Base-by-base conservation (phyloP, 495 filamentous ascomycete genomes). In the Podospora pseudopauciseta region DNA sequence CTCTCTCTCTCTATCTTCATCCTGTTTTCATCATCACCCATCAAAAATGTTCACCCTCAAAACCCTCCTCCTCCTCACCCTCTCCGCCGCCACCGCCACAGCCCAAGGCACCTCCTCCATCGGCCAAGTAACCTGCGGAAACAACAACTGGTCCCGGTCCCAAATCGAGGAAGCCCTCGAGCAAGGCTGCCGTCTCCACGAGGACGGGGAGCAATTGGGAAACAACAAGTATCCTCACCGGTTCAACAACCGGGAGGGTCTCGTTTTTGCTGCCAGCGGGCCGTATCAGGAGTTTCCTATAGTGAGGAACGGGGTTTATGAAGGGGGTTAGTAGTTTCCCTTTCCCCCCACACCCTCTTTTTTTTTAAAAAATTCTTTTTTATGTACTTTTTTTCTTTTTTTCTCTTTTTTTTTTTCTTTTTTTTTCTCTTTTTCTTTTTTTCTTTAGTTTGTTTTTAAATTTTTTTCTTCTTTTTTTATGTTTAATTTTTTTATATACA, bases 281-380 rank as follows among this genome's bases (percentile, higher is more conserved):
- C 72, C 72, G 3, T 74, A 70, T 39, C 67, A 74, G 57, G 75
- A 77, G 32, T 77, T 77, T 30, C 75, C 75, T 64, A 74, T 77
- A 59, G 59, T 77, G 2, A 15, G 4, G 4, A 67, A 44, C 34
- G 65, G 68, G 6, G 7, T 0, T 28, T 71, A 30, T 64, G 65
- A 63, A 32, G 64, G 68, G 20, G 30, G 69, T 70, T n/a, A 55
- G 71, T 69, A 23, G 23, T 23, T 23, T 23, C 23, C 23, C 18
- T 5, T 23, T 54, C 2, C 2, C 32, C n/a, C 1, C 1, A 19
- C 6, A 20, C 28, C 2, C 2, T 27, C n/a, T 1, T 0, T 5
- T 58, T 23, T 23, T 23, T 2, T 1, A 23, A 20, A 23, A 23
- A 23, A 23, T 1, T 23, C 23, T 23, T 23, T 23, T 19, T 19